Base-by-base conservation (phyloP, 2,329 filamentous ascomycete species). In the Diatrype stigma region DNA sequence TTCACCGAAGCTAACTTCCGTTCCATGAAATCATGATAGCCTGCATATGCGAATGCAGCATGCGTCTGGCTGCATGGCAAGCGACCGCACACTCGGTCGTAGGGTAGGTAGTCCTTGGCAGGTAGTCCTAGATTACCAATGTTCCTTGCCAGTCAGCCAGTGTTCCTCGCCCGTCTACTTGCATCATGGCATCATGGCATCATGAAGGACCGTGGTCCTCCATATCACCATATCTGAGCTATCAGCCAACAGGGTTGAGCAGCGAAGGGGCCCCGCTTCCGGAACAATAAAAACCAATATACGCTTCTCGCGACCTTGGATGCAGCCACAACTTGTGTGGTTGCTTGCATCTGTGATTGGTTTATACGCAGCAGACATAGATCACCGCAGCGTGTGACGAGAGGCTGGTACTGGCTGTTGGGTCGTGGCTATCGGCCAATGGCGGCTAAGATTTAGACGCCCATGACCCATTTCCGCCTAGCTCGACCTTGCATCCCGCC, bases 381-480 rank as follows among this genome's bases (percentile, higher is more conserved):
- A 28, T 63, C 56, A 56, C 51, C 54, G 55, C 53, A 55, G 56
- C 54, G 62, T 65, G 63, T 66, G 60, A 64, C 55, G 57, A 55
- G 52, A 51, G 50, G 52, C 51, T 60, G 53, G 57, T 56, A 67
- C 64, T 67, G 65, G 64, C 49, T 59, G 53, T 53, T 47, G 56
- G 56, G 52, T 57, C 50, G 54, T 63, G 51, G 55, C 59, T 52
- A 62, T 65, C 60, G 64, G 59, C 66, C 64, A 68, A 65, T 66
- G 52, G 54, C 21, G 35, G 40, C 60, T 58, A 54, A 65, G 62
- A 63, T 68, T 65, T 73, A 73, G 68, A 72, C 70, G 70, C 71
- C 68, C 60, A 58, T 67, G 62, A 60, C 56, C 62, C 61, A 50
- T 59, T 63, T 57, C 48, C 56, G 67, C 49, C 60, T 70, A 67